Conservation (phyloP, 73 alveolate species). For the Breviolum minutum region DNA sequence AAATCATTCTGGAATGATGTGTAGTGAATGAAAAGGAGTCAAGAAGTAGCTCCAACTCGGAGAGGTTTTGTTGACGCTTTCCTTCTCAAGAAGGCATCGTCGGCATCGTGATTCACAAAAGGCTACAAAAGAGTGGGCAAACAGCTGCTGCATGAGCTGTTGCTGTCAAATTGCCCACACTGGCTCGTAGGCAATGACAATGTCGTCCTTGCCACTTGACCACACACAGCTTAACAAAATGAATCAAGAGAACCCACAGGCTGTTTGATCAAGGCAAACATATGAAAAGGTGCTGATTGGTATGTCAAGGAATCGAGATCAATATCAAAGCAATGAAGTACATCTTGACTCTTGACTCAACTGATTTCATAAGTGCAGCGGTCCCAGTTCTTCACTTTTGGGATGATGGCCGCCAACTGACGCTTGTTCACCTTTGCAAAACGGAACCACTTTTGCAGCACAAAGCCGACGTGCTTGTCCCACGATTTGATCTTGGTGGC, state of each 20-base stretch:
- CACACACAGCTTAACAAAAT: neutral
- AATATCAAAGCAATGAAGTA: no score
- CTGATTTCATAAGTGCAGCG: neutral
- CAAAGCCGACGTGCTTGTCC: neutral
- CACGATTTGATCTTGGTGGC: neutral
- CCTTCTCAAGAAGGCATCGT: no score
- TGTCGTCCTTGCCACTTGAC: constrained; percentile 88
- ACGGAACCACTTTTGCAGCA: neutral
- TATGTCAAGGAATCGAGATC: no score
- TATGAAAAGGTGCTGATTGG: no score
- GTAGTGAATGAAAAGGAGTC: no score
- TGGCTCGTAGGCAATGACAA: constrained; percentile 99
- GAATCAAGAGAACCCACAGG: neutral
- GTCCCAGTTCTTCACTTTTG: constrained; percentile 98
- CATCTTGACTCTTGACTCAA: neutral
- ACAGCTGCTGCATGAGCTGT: neutral
- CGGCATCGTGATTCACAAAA: no score
- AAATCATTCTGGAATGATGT: no score
- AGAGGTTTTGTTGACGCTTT: no score
- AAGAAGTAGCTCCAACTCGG: no score
- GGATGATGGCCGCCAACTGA: constrained; percentile 97
- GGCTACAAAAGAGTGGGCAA: no score
- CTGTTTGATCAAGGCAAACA: no score
- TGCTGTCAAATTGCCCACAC: constrained; percentile 97
- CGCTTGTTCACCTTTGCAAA: constrained; percentile 96